These are phyloP conservation scores for Endocalyx cinctus DNA, from an alignment of 2,329 filamentous ascomycete species.

Conservation along the genomic window DNA sequence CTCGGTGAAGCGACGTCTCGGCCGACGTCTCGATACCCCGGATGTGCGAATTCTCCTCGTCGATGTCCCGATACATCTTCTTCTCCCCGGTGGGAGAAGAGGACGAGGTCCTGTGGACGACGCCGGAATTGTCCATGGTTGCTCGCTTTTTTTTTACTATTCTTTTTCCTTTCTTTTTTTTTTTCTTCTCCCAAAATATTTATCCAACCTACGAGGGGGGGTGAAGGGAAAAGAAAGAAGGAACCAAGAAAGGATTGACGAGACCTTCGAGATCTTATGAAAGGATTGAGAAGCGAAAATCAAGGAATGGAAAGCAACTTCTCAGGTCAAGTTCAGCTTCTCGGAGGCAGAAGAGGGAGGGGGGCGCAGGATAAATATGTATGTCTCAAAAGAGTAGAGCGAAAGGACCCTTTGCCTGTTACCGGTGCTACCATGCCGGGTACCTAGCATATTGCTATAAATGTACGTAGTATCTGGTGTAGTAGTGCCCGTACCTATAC, in stretches of 20 bases:
- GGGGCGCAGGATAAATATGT: too few species aligned
- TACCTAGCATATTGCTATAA: too few species aligned
- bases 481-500: too few species aligned
- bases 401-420: too few species aligned
- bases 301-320: too few species aligned
- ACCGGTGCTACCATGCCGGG: too few species aligned
- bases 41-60: conserved; percentile 29
- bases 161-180: conserved; percentile 1
- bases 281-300: too few species aligned
- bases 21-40: conserved; percentile 45
- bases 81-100: conserved; percentile 23
- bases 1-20: conserved; percentile 46
- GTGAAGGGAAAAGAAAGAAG: conserved; percentile 2
- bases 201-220: neutral
- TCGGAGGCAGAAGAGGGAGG: too few species aligned
- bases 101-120: conserved; percentile 25
- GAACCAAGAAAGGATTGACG: conserved; percentile 5
- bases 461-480: too few species aligned
- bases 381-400: too few species aligned
- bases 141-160: neutral
- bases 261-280: neutral
- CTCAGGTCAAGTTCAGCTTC: too few species aligned
- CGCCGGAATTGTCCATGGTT: conserved; percentile 20
- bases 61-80: conserved; percentile 17
- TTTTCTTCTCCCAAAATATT: conserved; percentile 1